Percentiles rank a stretch among this genome's conserved stretches.
Evolutionary conservation across 1,139 yeast species (phyloP).

Genomic region (Chernovozyma sophiae-reginae): DNA sequence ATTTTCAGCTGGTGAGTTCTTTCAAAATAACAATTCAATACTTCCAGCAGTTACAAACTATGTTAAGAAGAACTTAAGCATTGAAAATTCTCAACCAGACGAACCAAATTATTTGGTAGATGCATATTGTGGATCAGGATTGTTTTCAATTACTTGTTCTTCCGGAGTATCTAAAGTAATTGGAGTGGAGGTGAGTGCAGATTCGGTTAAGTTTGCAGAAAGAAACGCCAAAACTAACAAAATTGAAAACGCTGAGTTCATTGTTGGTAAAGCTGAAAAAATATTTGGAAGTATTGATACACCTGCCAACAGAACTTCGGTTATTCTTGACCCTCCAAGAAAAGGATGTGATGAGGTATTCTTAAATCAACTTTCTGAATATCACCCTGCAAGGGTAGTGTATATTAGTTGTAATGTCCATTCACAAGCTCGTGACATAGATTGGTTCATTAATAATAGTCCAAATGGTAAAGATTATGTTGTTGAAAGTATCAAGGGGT

Average conservation of each 20-base stretch:
- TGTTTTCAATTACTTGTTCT: conserved; percentile 85
- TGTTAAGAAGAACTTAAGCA: conserved; percentile 65
- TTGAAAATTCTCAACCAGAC: conserved; percentile 31
- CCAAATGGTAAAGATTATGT: conserved; percentile 58
- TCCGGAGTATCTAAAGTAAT: conserved; percentile 73
- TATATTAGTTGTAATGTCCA: conserved; percentile 97
- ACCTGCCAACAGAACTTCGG: conserved; percentile 74
- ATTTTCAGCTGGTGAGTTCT: conserved; percentile 91
- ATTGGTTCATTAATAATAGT: conserved; percentile 70
- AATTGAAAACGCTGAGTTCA: conserved; percentile 72
- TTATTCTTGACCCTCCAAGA: conserved; percentile 94
- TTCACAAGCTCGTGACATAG: conserved; percentile 92
- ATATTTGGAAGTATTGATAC: conserved; percentile 73
- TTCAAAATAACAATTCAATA: conserved; percentile 92
- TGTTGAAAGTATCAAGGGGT: conserved; percentile 84
- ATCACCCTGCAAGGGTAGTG: conserved; percentile 80
- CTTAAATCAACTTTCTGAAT: conserved; percentile 76
- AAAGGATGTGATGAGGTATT: conserved; percentile 93
- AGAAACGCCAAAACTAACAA: conserved; percentile 74
- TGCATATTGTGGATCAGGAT: conserved; percentile 96
- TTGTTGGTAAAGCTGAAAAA: conserved; percentile 89
- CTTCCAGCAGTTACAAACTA: conserved; percentile 77
- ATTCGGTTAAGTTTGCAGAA: conserved; percentile 83
- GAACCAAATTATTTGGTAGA: conserved; percentile 72
- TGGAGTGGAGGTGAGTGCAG: conserved; percentile 94